Base-by-base conservation (phyloP, 2,329 filamentous ascomycete species). In the Penicillium sp. region DNA sequence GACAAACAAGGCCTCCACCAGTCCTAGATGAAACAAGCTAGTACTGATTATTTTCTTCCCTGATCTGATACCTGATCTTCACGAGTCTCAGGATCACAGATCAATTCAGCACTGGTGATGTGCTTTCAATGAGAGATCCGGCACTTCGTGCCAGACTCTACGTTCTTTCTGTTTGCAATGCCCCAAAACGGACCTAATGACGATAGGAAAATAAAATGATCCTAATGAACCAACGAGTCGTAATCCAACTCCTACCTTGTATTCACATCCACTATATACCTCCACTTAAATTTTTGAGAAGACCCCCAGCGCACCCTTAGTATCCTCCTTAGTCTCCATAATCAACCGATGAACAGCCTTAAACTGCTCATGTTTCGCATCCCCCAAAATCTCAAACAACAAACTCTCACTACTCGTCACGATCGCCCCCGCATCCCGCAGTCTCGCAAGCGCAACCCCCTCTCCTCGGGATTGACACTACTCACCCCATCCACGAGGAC, bases 341-440 rank as follows among this genome's bases (percentile, higher is more conserved):
- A 97, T 86, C 46, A 96, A 62, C 44, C 75, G 77, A 52, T 86
- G 84, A 38, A 96, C 76, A 20, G 75, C 75, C 71, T 79, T 85
- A 65, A 96, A 96, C 45, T 69, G 81, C 1, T 76, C 70, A 59
- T 84, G 80, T 10, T 71, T 76, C 6, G 91, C 88, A 71, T 96
- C 90, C 14, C 87, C 88, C 73, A 96, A 79, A 60, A 82, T 82
- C 74, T 97, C 90, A 71, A 94, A 97, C 63, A 96, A 71, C 71
- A 87, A 85, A 68, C 87, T 86, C 79, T 97, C 91, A 68, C 87
- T 93, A 20, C 85, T 89, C 14, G 89, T 95, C 26, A 97, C 82
- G 6, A 80, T 73, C 28, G 84, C 87, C 1, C 90, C 90, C 56
- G 85, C 89, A 56, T 78, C 76, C 57, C 88, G 75, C 71, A 97